Percentiles rank a stretch among this genome's conserved stretches.
Conservation (phyloP, 2,329 filamentous ascomycete genomes). For the Stemphylium lycopersici region DNA sequence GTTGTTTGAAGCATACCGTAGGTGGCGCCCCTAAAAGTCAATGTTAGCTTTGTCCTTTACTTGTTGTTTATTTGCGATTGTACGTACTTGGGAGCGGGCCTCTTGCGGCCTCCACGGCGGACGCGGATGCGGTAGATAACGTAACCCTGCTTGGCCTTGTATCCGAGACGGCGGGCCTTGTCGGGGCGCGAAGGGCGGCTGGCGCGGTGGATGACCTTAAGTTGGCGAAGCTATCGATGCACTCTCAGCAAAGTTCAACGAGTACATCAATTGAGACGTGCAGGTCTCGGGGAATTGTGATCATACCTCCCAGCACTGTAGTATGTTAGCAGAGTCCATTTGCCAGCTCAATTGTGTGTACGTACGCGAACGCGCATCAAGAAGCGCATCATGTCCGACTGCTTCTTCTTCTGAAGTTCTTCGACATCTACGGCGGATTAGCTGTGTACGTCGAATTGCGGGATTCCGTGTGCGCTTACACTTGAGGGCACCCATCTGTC, state of each 20-base stretch:
- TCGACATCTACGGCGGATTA: conserved; percentile 68
- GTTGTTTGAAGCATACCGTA: conserved; percentile 72
- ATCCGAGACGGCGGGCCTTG: conserved; percentile 99
- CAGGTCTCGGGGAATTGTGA: conserved; percentile 30
- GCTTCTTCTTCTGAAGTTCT: conserved; percentile 99
- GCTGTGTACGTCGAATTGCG: conserved; percentile 47
- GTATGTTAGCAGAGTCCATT: conserved; percentile 36
- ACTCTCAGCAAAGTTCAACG: conserved; percentile 99
- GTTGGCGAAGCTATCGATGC: conserved; percentile 99
- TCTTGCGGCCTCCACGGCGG: conserved; percentile 98
- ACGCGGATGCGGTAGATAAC: conserved; percentile 99
- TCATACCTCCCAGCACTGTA: conserved; percentile 90
- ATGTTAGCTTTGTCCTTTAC: conserved; percentile 33
- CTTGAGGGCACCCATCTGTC: conserved; percentile 98
- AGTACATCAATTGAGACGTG: conserved; percentile 66
- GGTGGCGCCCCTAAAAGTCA: conserved; percentile 76
- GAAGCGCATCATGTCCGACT: conserved; percentile 99
- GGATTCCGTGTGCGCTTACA: conserved; percentile 50
- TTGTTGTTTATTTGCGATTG: not conserved
- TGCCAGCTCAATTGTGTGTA: conserved; percentile 22
- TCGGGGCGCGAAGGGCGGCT: conserved; percentile 97
- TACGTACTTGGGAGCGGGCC: conserved; percentile 76
- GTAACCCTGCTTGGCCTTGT: conserved; percentile 99
- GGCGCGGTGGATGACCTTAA: conserved; percentile 99
- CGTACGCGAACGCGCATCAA: conserved; percentile 77